A percentile compares a stretch with the other conserved stretches of the same genome.
Conservation (phyloP, 306 rosid species). For the Prinsepia uniflora region DNA sequence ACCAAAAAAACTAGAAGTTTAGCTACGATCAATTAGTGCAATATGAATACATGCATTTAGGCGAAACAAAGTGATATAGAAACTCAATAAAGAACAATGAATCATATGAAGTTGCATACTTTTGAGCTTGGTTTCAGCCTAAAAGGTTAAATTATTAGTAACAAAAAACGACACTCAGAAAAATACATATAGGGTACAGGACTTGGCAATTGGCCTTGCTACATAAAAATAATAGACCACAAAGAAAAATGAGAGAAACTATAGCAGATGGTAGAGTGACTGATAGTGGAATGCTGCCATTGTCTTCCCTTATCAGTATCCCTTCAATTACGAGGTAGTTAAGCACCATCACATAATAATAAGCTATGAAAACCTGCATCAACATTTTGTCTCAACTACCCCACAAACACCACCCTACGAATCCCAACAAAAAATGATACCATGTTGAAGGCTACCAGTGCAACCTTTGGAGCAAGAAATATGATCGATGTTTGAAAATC, state of each 20-base stretch:
- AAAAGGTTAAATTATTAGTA: too few relatives aligned
- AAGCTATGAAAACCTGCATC: conserved; percentile 24
- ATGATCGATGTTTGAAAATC: conserved; percentile 49
- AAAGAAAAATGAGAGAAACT: background rate
- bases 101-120: too few relatives aligned
- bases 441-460: conserved; percentile 42
- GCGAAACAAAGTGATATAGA: too few relatives aligned
- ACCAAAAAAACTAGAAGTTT: too few relatives aligned
- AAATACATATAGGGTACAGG: background rate
- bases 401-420: conserved; percentile 26
- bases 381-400: conserved; percentile 22
- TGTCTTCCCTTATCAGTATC: conserved; percentile 31
- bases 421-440: conserved; percentile 42
- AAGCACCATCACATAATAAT: conserved; percentile 10
- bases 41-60: too few relatives aligned
- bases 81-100: too few relatives aligned
- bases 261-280: conserved; percentile 7
- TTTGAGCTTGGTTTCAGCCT: too few relatives aligned
- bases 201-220: background rate
- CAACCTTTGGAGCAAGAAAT: conserved; percentile 54
- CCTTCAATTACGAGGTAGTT: conserved; percentile 32
- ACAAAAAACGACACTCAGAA: background rate
- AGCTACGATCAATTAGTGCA: too few relatives aligned
- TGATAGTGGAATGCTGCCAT: conserved; percentile 21
- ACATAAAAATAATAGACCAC: conserved; percentile 19